These are phyloP conservation scores for Crucibulum laeve DNA, from an alignment of 768 basidiomycete species.

Conservation along the genomic window DNA sequence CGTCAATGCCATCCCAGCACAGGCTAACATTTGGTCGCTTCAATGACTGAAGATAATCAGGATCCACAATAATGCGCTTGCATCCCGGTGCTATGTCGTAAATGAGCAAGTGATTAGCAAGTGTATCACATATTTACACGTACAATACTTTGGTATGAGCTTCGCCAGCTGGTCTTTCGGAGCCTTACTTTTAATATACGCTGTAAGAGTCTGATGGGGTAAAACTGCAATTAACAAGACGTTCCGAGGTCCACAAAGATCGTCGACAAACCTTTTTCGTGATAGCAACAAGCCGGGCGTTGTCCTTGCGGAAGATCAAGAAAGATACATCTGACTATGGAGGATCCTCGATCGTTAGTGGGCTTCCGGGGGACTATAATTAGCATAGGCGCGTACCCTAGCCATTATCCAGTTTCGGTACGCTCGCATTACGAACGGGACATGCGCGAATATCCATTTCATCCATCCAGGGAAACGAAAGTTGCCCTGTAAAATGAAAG, in stretches of 20 bases:
- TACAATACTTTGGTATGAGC: slow-evolving; percentile 51
- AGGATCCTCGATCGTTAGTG: background rate
- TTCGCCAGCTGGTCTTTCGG: slow-evolving; percentile 43
- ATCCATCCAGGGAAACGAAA: slow-evolving; percentile 35
- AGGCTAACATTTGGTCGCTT: slow-evolving; percentile 50
- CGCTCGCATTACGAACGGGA: slow-evolving; percentile 44
- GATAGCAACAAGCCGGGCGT: slow-evolving; percentile 22
- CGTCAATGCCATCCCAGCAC: slow-evolving; percentile 43
- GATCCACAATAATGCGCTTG: slow-evolving; percentile 61
- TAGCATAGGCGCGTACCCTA: slow-evolving; percentile 26
- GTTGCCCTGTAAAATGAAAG: slow-evolving; percentile 23
- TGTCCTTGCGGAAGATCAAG: slow-evolving; percentile 37
- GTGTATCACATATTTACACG: slow-evolving; percentile 10
- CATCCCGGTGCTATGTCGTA: slow-evolving; percentile 46
- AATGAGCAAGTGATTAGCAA: slow-evolving; percentile 1
- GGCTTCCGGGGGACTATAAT: background rate
- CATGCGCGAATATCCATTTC: slow-evolving; percentile 51
- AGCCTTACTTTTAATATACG: slow-evolving; percentile 42
- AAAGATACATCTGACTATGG: slow-evolving; percentile 32
- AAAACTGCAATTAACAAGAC: background rate
- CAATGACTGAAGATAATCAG: slow-evolving; percentile 50
- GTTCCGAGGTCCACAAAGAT: background rate
- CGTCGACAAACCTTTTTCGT: slow-evolving; percentile 24
- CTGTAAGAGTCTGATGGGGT: slow-evolving; percentile 28
- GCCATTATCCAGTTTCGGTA: slow-evolving; percentile 47